Conservation (phyloP, 257 asterid genomes). For the Thymus quinquecostatus region DNA sequence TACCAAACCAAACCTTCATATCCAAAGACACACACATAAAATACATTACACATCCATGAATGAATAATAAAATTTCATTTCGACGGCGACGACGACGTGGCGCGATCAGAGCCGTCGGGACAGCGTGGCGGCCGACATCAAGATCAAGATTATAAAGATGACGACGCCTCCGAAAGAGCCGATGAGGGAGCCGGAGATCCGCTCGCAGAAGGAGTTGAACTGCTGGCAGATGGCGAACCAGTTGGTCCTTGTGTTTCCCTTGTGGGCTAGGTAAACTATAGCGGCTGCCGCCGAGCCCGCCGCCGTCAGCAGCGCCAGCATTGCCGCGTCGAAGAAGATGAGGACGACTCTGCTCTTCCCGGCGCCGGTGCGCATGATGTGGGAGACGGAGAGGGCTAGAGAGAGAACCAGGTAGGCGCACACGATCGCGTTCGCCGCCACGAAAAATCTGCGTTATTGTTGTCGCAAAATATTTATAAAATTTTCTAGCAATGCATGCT, state of each 20-base stretch:
- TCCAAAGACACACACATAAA: not conserved
- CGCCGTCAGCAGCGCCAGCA: slow-evolving; percentile 58
- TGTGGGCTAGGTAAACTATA: slow-evolving; percentile 82
- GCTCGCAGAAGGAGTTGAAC: slow-evolving; percentile 66
- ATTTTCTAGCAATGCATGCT: too few species aligned
- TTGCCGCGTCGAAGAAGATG: slow-evolving; percentile 64
- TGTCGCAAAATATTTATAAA: not conserved
- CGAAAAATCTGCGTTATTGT: slow-evolving; percentile 60
- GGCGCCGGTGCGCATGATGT: slow-evolving; percentile 54
- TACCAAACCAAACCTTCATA: not conserved
- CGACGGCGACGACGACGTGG: not conserved
- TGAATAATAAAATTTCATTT: not conserved
- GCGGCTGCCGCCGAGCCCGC: slow-evolving; percentile 89
- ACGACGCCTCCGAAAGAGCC: slow-evolving; percentile 65
- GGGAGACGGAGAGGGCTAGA: slow-evolving; percentile 61
- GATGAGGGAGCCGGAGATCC: slow-evolving; percentile 67
- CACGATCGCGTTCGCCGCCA: slow-evolving; percentile 69
- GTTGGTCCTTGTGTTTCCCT: slow-evolving; percentile 63
- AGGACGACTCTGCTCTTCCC: slow-evolving; percentile 40
- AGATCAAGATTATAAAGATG: slow-evolving; percentile 47
- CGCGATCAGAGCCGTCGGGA: slow-evolving; percentile 47
- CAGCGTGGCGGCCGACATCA: slow-evolving; percentile 55
- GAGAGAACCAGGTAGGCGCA: slow-evolving; percentile 70
- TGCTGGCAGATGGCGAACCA: slow-evolving; percentile 88
- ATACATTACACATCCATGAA: not conserved